Percentiles rank a stretch among this genome's conserved stretches.
phyloP scores from a whole-genome alignment of 345 rosid species.

The Rhizophora mangle region DNA sequence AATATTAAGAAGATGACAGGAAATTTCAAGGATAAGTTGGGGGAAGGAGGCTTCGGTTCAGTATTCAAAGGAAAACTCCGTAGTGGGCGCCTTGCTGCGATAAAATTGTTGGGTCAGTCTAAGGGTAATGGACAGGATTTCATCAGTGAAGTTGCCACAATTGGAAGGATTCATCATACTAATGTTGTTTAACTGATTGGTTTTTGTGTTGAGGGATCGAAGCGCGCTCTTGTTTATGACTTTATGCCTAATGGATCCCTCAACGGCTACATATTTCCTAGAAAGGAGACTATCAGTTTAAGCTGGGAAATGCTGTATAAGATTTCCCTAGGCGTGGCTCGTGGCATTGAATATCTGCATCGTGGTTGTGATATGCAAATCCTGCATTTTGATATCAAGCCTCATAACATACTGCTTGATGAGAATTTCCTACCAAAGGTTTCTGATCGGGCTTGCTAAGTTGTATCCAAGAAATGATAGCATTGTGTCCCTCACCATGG shows the following conservation, averaged over 20 bases:
- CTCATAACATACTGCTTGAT: constrained; percentile 2
- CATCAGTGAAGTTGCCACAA: constrained; percentile 17
- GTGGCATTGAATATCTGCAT: constrained; percentile 10
- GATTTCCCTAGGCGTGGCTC: constrained; percentile 9
- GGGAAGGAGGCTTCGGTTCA: constrained; percentile 14
- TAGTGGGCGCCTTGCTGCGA: not conserved
- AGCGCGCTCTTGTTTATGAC: constrained; percentile 7
- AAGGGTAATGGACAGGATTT: constrained; percentile 7
- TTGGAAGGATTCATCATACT: constrained; percentile 11
- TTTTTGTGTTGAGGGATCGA: constrained; percentile 5
- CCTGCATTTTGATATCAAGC: constrained; percentile 13
- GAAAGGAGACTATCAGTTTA: not conserved
- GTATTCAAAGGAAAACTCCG: constrained; percentile 16
- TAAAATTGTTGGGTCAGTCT: not conserved
- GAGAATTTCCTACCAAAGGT: not conserved
- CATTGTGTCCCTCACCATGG: not conserved
- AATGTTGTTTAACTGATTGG: constrained; percentile 10
- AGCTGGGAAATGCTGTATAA: not conserved
- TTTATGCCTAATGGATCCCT: constrained; percentile 19
- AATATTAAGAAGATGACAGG: not conserved
- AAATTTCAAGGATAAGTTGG: constrained; percentile 5
- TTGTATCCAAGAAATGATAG: not conserved
- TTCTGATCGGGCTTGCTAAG: constrained; percentile 8
- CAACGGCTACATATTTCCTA: not conserved
- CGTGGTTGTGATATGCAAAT: constrained; percentile 7